Conservation (phyloP, 768 basidiomycete species). For the Tulasnella sp. region DNA sequence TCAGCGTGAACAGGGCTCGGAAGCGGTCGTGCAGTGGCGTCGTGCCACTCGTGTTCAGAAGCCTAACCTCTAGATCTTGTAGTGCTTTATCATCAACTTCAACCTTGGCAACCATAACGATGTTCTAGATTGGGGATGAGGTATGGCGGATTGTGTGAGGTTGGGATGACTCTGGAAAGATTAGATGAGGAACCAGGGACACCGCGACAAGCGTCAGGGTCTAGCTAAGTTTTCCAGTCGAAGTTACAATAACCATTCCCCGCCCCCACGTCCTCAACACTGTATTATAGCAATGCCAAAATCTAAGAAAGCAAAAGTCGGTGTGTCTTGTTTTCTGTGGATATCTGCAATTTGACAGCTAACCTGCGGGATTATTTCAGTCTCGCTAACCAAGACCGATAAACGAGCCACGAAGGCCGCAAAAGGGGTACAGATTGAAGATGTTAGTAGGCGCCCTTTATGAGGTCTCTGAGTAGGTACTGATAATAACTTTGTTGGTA, state of each 20-base stretch:
- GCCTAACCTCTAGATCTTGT: constrained; percentile 50
- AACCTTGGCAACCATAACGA: background rate
- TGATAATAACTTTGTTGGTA: constrained; percentile 26
- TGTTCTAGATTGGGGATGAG: background rate
- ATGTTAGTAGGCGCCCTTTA: constrained; percentile 36
- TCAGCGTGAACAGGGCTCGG: constrained; percentile 83
- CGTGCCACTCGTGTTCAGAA: constrained; percentile 64
- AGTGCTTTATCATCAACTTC: constrained; percentile 28
- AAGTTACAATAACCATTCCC: background rate
- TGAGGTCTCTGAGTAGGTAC: background rate
- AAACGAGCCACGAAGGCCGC: constrained; percentile 81
- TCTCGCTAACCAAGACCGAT: constrained; percentile 85
- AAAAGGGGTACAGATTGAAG: constrained; percentile 69
- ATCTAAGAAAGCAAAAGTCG: constrained; percentile 81
- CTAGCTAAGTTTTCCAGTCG: background rate
- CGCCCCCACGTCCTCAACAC: background rate
- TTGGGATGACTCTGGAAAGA: constrained; percentile 15
- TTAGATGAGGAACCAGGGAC: background rate
- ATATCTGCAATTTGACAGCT: constrained; percentile 17
- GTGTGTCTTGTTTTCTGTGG: constrained; percentile 33
- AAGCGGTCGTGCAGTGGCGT: constrained; percentile 79
- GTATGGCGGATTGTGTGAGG: no score
- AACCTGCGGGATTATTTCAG: constrained; percentile 29
- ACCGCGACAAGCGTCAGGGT: background rate
- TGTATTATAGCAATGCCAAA: constrained; percentile 48